Evolutionary conservation across 306 rosid species (phyloP), one percentile per base, ranked within the genome.

Genomic region (Cicer chorassanicum): DNA sequence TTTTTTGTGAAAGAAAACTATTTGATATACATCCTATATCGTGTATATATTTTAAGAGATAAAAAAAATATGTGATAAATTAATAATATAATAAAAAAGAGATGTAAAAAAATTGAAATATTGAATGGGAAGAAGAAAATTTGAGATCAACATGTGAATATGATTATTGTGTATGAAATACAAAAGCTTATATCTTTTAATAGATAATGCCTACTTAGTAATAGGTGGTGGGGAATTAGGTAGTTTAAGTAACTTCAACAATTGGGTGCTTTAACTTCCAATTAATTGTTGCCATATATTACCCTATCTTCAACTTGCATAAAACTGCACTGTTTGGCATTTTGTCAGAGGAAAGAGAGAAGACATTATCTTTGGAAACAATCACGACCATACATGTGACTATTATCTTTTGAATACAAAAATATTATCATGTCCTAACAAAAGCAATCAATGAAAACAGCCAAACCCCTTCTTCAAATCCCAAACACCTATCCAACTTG

Each of bases 401-500:
- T 11, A 40, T 5, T 41, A 57, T 14, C 57, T 67, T 34, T 18
- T 12, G 44, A 24, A 14, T 44, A 21, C 48, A 44, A 14, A 29
- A 16, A 57, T 29, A 7, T 57, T 68, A 16, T 57, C 57, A 59
- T 6, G n/a, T 77, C 13, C 71, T 48, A 69, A 69, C 76, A 69
- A 78, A 69, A 69, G 36, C 6, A 51, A 48, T 38, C 2, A 40
- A 69, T 36, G 44, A 48, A 38, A 4, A 60, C 21, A 67, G 59
- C 15, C 66, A 66, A 16, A 56, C 4, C 15, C 8, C 40, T 10
- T 50, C 3, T 5, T 57, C 38, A 24, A 21, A 11, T 57, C 41
- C 16, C 6, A 24, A 57, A 9, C 15, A 24, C 5, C 38, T 57
- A 18, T 57, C 13, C 40, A 24, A 24, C 41, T 57, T 57, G 64